These are phyloP conservation scores for Dothiorella sarmentorum DNA, from an alignment of 2,329 filamentous ascomycete genomes.

Conservation along the genomic window DNA sequence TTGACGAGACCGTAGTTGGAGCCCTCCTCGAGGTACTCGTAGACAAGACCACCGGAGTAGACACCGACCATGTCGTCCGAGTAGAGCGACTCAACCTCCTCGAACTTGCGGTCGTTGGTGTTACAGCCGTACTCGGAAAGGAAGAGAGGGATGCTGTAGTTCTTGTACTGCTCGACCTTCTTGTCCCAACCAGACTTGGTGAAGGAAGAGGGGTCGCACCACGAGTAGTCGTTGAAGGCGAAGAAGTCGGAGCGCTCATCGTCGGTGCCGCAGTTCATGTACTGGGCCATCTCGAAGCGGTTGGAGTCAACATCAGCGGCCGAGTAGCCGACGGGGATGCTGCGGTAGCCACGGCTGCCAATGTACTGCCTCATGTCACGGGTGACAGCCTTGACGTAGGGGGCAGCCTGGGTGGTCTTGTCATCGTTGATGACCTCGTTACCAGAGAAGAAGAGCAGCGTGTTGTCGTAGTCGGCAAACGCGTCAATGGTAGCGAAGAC, in stretches of 20 bases:
- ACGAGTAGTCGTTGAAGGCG: conserved; percentile 86
- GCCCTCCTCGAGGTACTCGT: conserved; percentile 73
- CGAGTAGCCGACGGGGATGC: conserved; percentile 75
- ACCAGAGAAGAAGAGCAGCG: conserved; percentile 76
- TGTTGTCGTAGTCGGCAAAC: conserved; percentile 81
- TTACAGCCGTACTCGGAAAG: conserved; percentile 93
- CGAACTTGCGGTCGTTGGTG: conserved; percentile 75
- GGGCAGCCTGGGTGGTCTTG: conserved; percentile 60
- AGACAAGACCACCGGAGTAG: conserved; percentile 94
- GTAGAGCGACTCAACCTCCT: conserved; percentile 79
- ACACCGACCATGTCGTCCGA: conserved; percentile 75
- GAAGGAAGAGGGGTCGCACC: conserved; percentile 60
- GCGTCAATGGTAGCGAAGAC: conserved; percentile 78
- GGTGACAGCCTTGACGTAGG: conserved; percentile 69
- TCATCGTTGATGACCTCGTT: conserved; percentile 74
- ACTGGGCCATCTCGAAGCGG: conserved; percentile 79
- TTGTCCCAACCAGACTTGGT: conserved; percentile 69
- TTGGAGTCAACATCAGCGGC: conserved; percentile 83
- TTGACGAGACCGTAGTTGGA: conserved; percentile 75
- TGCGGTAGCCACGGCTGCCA: conserved; percentile 63
- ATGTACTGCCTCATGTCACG: conserved; percentile 81
- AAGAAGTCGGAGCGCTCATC: conserved; percentile 85
- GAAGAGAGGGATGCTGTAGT: conserved; percentile 59
- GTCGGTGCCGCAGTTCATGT: conserved; percentile 90
- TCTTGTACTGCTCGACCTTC: conserved; percentile 35